phyloP scores from a whole-genome alignment of 1,139 yeast species.

The Sugiyamaella pinicola region DNA sequence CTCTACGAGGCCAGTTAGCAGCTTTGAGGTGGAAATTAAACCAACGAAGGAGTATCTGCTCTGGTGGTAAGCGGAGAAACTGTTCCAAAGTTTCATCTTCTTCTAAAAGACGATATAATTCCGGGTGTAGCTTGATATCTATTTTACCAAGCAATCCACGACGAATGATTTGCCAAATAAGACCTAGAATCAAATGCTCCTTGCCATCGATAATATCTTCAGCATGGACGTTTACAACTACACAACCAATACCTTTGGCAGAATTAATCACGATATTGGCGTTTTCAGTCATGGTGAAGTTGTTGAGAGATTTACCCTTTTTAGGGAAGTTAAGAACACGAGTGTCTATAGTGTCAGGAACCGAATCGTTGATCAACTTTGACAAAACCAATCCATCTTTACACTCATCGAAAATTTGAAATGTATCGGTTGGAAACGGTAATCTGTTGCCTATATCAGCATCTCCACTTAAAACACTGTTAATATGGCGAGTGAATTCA shows the following conservation, averaged over 20 bases:
- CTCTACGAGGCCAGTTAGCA: slow-evolving; percentile 89
- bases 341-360: slow-evolving; percentile 97
- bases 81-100: slow-evolving; percentile 98
- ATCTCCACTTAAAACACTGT: slow-evolving; percentile 90
- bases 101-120: slow-evolving; percentile 87
- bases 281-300: slow-evolving; percentile 94
- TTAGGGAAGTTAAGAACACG: slow-evolving; percentile 92
- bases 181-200: slow-evolving; percentile 91
- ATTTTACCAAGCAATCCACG: slow-evolving; percentile 92
- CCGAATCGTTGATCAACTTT: slow-evolving; percentile 93
- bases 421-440: slow-evolving; percentile 92
- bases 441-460: slow-evolving; percentile 77
- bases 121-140: slow-evolving; percentile 96
- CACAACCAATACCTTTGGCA: slow-evolving; percentile 98
- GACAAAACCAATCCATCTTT: slow-evolving; percentile 93
- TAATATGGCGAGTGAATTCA: slow-evolving; percentile 94
- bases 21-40: slow-evolving; percentile 93
- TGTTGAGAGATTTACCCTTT: slow-evolving; percentile 79
- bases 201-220: slow-evolving; percentile 97
- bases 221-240: slow-evolving; percentile 95
- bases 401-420: slow-evolving; percentile 95
- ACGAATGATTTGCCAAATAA: slow-evolving; percentile 97
- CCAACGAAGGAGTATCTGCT: slow-evolving; percentile 96
- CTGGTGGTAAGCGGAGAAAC: slow-evolving; percentile 94
- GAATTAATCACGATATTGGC: slow-evolving; percentile 97